Evolutionary conservation across 108 stramenopile genomes (phyloP).

Genomic region (Conticribra weissflogii): DNA sequence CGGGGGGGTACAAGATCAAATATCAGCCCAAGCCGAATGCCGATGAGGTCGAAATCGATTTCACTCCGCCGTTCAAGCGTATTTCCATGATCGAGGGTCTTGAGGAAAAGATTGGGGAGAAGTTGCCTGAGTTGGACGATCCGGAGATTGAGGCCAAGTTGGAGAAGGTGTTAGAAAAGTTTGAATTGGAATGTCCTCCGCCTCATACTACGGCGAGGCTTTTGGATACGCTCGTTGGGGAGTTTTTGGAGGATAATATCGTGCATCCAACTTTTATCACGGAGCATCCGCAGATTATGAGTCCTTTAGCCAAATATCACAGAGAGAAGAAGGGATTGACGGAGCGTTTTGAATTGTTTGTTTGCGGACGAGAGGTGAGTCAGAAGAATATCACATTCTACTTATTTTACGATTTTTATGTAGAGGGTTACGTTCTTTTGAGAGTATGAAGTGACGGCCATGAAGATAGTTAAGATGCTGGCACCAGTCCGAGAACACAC

Average conservation of each 20-base stretch:
- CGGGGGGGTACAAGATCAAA: constrained; percentile 94
- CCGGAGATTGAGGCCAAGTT: constrained; percentile 86
- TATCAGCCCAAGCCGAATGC: constrained; percentile 94
- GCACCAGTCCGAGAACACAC: constrained; percentile 45
- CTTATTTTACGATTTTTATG: no score
- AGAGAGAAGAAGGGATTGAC: constrained; percentile 92
- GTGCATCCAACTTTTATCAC: constrained; percentile 90
- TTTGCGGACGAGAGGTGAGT: constrained; percentile 94
- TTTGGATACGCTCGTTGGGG: constrained; percentile 97
- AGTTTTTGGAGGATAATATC: constrained; percentile 94
- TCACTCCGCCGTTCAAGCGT: constrained; percentile 97
- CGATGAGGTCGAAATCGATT: constrained; percentile 93
- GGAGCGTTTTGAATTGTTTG: constrained; percentile 99
- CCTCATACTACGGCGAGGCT: constrained; percentile 96
- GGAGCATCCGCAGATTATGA: constrained; percentile 99
- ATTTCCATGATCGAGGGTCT: constrained; percentile 97
- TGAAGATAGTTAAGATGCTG: constrained; percentile 49
- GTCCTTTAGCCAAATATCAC: constrained; percentile 98
- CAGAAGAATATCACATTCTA: not conserved
- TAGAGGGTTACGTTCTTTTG: not conserved
- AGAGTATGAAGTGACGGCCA: constrained; percentile 20
- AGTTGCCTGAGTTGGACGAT: constrained; percentile 87
- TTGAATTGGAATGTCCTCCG: constrained; percentile 87
- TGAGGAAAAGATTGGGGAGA: constrained; percentile 86
- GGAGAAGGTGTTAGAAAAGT: constrained; percentile 69